These are phyloP conservation scores for Nemania abortiva DNA, from an alignment of 2,329 filamentous ascomycete genomes.

Conservation along the genomic window DNA sequence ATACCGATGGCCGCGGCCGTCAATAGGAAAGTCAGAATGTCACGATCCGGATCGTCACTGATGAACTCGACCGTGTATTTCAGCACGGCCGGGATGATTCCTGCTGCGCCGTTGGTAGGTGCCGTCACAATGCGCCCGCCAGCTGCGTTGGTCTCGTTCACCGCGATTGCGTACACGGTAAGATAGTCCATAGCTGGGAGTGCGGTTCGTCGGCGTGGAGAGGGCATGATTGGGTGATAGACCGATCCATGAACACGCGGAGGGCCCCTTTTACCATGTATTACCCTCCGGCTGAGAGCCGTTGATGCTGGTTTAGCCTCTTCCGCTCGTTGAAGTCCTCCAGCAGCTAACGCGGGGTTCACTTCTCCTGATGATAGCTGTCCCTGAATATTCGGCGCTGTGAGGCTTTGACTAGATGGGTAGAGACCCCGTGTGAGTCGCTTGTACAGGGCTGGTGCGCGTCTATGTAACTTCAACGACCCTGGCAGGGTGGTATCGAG, in stretches of 20 bases:
- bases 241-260: conserved; percentile 60
- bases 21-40: conserved; percentile 62
- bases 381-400: conserved; percentile 29
- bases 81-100: conserved; percentile 64
- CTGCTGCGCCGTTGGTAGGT: conserved; percentile 64
- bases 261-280: conserved; percentile 50
- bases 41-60: conserved; percentile 63
- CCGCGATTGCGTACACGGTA: conserved; percentile 64
- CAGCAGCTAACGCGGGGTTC: conserved; percentile 9
- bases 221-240: conserved; percentile 60
- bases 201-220: conserved; percentile 59
- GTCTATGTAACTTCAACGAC: conserved; percentile 61
- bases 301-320: conserved; percentile 29
- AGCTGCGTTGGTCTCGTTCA: conserved; percentile 66
- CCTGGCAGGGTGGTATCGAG: conserved; percentile 58
- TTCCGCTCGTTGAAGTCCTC: conserved; percentile 12
- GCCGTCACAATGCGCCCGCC: conserved; percentile 65
- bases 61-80: conserved; percentile 65
- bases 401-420: conserved; percentile 49
- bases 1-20: conserved; percentile 64
- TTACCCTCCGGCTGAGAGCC: conserved; percentile 39
- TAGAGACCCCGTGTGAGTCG: conserved; percentile 61
- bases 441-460: conserved; percentile 60
- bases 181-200: conserved; percentile 65
- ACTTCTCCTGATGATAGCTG: conserved; percentile 34